Percentiles rank a stretch among this genome's conserved stretches.
Conservation (phyloP, 2,329 filamentous ascomycete species). For the Coniella lustricola region DNA sequence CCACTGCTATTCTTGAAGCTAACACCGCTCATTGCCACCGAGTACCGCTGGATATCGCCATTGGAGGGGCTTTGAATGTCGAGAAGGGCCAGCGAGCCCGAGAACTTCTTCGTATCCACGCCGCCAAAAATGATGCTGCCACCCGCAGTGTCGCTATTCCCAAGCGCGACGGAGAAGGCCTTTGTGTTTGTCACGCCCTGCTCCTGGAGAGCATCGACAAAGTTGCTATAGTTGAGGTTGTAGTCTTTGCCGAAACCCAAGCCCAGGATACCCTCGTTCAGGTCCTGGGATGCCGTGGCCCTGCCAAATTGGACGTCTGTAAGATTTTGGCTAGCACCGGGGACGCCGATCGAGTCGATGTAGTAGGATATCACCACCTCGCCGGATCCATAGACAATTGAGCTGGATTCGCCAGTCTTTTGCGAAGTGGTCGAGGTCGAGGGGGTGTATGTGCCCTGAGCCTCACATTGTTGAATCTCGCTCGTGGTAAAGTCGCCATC, state of each 20-base stretch:
- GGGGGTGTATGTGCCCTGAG: conserved; percentile 33
- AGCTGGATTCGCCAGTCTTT: conserved; percentile 22
- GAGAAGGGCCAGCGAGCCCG: conserved; percentile 27
- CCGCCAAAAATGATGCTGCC: conserved; percentile 36
- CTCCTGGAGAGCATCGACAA: conserved; percentile 37
- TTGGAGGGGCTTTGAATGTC: conserved; percentile 24
- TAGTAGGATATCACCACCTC: conserved; percentile 35
- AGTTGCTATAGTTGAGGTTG: conserved; percentile 36
- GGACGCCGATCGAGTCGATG: conserved; percentile 30
- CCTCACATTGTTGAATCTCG: conserved; percentile 29
- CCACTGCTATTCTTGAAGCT: conserved; percentile 26
- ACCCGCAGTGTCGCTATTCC: conserved; percentile 21
- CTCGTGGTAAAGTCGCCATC: conserved; percentile 29
- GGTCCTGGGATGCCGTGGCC: conserved; percentile 37
- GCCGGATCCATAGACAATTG: conserved; percentile 40
- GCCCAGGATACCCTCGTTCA: conserved; percentile 55
- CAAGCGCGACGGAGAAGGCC: conserved; percentile 28
- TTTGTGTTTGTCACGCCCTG: conserved; percentile 39
- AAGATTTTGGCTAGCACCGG: conserved; percentile 28
- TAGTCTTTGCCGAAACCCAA: conserved; percentile 53
- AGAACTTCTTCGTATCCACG: conserved; percentile 39
- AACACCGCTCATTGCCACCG: conserved; percentile 34
- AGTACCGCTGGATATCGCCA: conserved; percentile 30
- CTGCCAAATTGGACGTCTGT: conserved; percentile 52
- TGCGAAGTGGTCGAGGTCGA: conserved; percentile 28